phyloP scores from a whole-genome alignment of 192 early-diverging fungal genomes.

The Allomyces macrogynus region DNA sequence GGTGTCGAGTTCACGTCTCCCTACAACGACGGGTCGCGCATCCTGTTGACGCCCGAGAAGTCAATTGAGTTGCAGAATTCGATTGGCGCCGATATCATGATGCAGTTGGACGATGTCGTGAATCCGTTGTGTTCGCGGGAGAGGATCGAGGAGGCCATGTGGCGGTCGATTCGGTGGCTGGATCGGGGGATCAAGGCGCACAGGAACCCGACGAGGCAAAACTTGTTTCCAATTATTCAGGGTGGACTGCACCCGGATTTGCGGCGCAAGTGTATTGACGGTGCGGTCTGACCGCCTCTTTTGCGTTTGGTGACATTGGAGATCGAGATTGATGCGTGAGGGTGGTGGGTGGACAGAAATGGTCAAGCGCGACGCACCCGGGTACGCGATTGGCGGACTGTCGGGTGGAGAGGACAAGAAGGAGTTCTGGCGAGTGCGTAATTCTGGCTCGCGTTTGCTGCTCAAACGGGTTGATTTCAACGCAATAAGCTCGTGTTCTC shows the following conservation, averaged over 20 bases:
- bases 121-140: slow-evolving; percentile 59
- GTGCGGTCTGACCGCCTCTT: not conserved
- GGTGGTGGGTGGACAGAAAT: slow-evolving; percentile 23
- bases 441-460: not conserved
- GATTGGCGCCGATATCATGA: slow-evolving; percentile 75
- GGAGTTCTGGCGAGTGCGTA: slow-evolving; percentile 55
- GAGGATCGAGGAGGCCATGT: slow-evolving; percentile 74
- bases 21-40: slow-evolving; percentile 48
- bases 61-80: slow-evolving; percentile 71
- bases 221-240: slow-evolving; percentile 76
- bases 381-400: slow-evolving; percentile 70
- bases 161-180: slow-evolving; percentile 69
- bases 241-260: slow-evolving; percentile 53
- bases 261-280: slow-evolving; percentile 44
- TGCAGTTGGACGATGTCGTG: slow-evolving; percentile 81
- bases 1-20: slow-evolving; percentile 72
- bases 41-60: slow-evolving; percentile 69
- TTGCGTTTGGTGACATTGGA: no score
- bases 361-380: slow-evolving; percentile 55
- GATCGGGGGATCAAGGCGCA: slow-evolving; percentile 65
- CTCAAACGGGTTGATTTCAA: not conserved
- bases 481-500: not conserved
- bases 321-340: no score
- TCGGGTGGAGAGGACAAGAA: slow-evolving; percentile 75
- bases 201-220: slow-evolving; percentile 44